Evolutionary conservation across 495 filamentous ascomycete species (phyloP).

Genomic region (Cairneyella variabilis): DNA sequence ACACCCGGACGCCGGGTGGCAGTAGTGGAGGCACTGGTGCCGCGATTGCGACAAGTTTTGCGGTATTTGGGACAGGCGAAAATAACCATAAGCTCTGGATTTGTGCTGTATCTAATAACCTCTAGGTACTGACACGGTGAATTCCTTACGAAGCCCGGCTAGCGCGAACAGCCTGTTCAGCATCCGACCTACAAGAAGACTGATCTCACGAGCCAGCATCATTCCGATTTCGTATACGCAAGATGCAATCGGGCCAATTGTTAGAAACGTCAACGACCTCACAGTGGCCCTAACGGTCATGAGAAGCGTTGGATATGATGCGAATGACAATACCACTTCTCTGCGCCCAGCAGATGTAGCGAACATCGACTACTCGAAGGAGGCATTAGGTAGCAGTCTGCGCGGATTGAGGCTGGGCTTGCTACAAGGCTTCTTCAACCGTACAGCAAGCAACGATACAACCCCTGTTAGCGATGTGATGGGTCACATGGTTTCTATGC

Average conservation of each 20-base stretch:
- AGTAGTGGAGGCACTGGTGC: constrained; percentile 61
- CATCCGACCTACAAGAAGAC: constrained; percentile 54
- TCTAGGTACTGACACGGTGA: constrained; percentile 62
- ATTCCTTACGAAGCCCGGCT: constrained; percentile 58
- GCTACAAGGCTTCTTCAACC: constrained; percentile 45
- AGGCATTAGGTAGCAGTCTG: constrained; percentile 29
- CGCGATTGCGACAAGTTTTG: constrained; percentile 54
- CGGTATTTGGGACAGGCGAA: constrained; percentile 38
- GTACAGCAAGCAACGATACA: constrained; percentile 37
- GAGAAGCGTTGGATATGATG: constrained; percentile 43
- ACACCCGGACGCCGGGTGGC: constrained; percentile 57
- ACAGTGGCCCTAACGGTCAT: constrained; percentile 53
- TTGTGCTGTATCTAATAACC: neutral
- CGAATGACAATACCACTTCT: constrained; percentile 40
- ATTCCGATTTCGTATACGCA: constrained; percentile 61
- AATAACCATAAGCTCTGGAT: neutral
- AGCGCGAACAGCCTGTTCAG: constrained; percentile 60
- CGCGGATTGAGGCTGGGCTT: constrained; percentile 41
- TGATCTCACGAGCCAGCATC: constrained; percentile 48
- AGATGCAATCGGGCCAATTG: constrained; percentile 59
- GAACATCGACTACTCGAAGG: constrained; percentile 39
- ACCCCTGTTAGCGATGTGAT: constrained; percentile 48
- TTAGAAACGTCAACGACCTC: constrained; percentile 48
- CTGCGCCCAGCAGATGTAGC: constrained; percentile 30
- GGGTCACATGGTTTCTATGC: constrained; percentile 27